phyloP scores from a whole-genome alignment of 768 basidiomycete genomes.

The Trametes punicea region DNA sequence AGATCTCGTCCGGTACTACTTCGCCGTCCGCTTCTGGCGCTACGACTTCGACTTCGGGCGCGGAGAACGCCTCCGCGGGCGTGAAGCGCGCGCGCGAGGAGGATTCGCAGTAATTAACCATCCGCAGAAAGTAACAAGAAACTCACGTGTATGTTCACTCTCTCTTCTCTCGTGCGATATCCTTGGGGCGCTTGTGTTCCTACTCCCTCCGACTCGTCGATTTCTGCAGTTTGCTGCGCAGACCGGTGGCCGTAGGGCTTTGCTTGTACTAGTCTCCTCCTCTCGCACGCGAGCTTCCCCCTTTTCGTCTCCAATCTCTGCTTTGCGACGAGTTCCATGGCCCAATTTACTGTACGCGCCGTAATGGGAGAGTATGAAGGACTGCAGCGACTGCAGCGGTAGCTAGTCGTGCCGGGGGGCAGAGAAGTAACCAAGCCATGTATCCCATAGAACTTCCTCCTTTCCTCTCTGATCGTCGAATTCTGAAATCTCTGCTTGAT shows the following conservation, averaged over 20 bases:
- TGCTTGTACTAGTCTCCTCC: background rate
- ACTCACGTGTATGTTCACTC: background rate
- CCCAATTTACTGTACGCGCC: background rate
- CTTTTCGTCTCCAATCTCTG: no score
- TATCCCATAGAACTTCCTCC: slow-evolving; percentile 17
- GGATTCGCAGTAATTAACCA: background rate
- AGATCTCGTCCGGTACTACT: background rate
- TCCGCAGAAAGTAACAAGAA: background rate
- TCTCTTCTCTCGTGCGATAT: background rate
- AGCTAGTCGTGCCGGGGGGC: background rate
- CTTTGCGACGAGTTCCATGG: background rate
- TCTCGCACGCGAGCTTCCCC: background rate
- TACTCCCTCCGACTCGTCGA: no score
- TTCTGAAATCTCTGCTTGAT: no score
- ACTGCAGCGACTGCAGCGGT: slow-evolving; percentile 4
- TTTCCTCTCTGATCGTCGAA: background rate
- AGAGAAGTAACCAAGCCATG: slow-evolving; percentile 16
- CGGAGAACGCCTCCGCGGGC: background rate
- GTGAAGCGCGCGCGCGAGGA: slow-evolving; percentile 16
- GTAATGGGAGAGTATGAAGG: slow-evolving; percentile 10
- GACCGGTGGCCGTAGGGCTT: no score
- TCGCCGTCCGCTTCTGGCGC: background rate
- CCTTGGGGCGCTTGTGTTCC: slow-evolving; percentile 5
- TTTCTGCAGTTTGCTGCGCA: no score
- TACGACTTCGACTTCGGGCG: background rate